Evolutionary conservation across 1,284 basidiomycete species (phyloP).

Genomic region (Puccinia polysora): DNA sequence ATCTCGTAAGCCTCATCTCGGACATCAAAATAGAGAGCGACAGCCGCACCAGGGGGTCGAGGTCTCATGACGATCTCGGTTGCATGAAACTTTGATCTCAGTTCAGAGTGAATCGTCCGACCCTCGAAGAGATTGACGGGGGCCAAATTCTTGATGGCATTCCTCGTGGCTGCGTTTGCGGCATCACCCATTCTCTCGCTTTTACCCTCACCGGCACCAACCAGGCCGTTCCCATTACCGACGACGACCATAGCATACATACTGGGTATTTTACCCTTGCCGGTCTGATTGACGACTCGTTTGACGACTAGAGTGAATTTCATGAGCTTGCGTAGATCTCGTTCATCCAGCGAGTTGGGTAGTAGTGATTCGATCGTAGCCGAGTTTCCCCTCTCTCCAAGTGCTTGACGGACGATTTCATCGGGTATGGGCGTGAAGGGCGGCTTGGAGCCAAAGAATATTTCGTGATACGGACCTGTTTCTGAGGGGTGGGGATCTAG

Average conservation of each 20-base stretch:
- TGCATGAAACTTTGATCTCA: constrained; percentile 51
- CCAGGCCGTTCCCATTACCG: constrained; percentile 52
- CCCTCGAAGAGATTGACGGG: constrained; percentile 47
- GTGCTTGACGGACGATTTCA: constrained; percentile 24
- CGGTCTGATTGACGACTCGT: constrained; percentile 52
- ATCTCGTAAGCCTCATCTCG: not conserved
- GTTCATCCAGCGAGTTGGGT: constrained; percentile 47
- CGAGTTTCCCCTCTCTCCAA: constrained; percentile 25
- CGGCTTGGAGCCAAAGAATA: constrained; percentile 33
- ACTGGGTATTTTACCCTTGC: constrained; percentile 52
- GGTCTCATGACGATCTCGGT: constrained; percentile 51
- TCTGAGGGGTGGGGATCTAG: constrained; percentile 39
- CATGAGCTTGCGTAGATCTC: constrained; percentile 50
- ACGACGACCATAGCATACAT: constrained; percentile 52
- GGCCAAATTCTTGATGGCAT: constrained; percentile 52
- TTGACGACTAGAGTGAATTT: constrained; percentile 51
- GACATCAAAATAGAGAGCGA: not conserved
- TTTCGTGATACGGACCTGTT: constrained; percentile 25
- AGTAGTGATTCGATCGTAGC: constrained; percentile 27
- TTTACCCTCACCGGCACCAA: constrained; percentile 53
- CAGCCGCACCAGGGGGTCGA: constrained; percentile 48
- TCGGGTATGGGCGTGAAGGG: constrained; percentile 27
- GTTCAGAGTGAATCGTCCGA: constrained; percentile 50
- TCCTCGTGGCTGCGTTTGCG: constrained; percentile 50
- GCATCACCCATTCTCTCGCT: constrained; percentile 51